Percentiles rank a stretch among this genome's conserved stretches.
Conservation (phyloP, 2,329 filamentous ascomycete genomes). For the Diaporthe amygdali region DNA sequence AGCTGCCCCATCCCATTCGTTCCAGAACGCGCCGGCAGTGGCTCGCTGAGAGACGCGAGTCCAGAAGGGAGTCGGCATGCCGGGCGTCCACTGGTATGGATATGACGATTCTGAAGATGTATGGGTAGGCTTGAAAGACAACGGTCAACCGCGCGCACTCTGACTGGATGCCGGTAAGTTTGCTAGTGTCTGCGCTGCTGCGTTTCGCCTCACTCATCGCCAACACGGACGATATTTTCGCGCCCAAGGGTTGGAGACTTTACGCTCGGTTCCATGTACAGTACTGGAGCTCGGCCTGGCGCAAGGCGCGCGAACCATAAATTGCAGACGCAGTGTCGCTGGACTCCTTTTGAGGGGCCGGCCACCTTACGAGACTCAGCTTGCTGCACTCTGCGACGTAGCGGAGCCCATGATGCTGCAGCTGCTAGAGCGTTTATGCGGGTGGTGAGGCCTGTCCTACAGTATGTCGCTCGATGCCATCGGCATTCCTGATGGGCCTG, state of each 20-base stretch:
- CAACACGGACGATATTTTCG: not conserved
- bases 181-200: not conserved
- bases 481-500: not conserved
- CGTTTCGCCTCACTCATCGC: not conserved
- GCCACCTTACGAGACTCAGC: conserved; percentile 10
- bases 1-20: conserved; percentile 15
- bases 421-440: conserved; percentile 17
- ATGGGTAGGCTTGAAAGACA: not conserved
- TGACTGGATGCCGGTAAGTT: conserved; percentile 2
- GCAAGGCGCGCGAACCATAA: conserved; percentile 19
- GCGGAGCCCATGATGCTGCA: conserved; percentile 17
- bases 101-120: not conserved
- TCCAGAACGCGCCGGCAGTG: conserved; percentile 18
- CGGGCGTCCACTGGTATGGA: conserved; percentile 4
- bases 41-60: conserved; percentile 3
- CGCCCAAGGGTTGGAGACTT: not conserved
- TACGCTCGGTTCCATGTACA: not conserved
- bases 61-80: not conserved
- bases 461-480: conserved; percentile 2
- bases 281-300: not conserved
- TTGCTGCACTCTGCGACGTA: conserved; percentile 18
- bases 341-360: not conserved
- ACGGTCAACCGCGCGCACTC: not conserved
- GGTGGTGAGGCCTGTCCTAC: conserved; percentile 23
- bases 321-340: conserved; percentile 2